phyloP scores from a whole-genome alignment of 345 rosid species.

The Syzygium aqueum region DNA sequence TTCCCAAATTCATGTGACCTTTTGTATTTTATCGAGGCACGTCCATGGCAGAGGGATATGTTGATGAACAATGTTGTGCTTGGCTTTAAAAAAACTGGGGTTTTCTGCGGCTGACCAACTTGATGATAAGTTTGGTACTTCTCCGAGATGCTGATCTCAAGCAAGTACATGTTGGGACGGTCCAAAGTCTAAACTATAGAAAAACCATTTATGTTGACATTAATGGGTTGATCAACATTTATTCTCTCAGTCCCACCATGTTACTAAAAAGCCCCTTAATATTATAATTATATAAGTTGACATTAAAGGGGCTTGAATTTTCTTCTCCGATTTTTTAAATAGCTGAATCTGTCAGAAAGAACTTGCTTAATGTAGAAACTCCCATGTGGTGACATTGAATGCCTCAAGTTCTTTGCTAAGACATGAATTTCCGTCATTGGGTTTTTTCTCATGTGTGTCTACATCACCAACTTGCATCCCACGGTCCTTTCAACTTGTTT shows the following conservation, averaged over 20 bases:
- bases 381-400: neutral
- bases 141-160: neutral
- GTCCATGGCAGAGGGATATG: neutral
- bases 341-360: neutral
- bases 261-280: neutral
- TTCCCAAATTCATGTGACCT: neutral
- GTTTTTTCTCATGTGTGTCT: neutral
- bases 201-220: neutral
- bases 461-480: neutral
- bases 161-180: neutral
- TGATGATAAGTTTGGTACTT: neutral
- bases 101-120: neutral
- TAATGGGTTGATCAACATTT: neutral
- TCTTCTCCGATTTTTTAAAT: neutral
- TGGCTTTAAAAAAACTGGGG: neutral
- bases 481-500: neutral
- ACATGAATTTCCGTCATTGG: neutral
- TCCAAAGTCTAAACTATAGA: neutral
- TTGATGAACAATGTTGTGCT: neutral
- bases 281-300: neutral
- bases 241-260: neutral
- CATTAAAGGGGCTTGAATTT: neutral
- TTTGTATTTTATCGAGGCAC: neutral
- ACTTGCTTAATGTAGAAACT: neutral
- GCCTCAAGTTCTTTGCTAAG: neutral